Conservation (phyloP, 192 early-diverging fungal species). For the Umbelopsis ramanniana region DNA sequence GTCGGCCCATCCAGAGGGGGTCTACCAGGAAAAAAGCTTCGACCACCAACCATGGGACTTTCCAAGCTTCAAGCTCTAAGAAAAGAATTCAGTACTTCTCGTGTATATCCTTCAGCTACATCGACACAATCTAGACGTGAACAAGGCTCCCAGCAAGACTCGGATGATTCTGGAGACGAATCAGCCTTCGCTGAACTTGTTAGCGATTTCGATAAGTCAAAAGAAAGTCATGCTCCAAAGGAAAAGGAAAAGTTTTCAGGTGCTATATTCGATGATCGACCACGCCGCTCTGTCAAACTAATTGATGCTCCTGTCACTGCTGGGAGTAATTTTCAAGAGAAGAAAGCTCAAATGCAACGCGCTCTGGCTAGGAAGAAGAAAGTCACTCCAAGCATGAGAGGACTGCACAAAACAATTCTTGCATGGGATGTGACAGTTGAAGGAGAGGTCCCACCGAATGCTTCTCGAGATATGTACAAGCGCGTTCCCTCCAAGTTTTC, state of each 20-base stretch:
- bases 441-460: constrained; percentile 61
- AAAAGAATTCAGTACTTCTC: constrained; percentile 20
- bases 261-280: constrained; percentile 33
- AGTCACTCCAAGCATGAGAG: constrained; percentile 55
- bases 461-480: constrained; percentile 28
- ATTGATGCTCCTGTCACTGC: constrained; percentile 40
- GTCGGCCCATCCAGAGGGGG: not conserved
- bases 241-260: constrained; percentile 31
- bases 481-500: constrained; percentile 67
- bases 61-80: constrained; percentile 29
- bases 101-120: not conserved
- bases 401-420: constrained; percentile 62
- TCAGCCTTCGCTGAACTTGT: constrained; percentile 16
- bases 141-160: not conserved
- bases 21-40: constrained; percentile 26
- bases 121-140: not conserved
- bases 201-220: constrained; percentile 35
- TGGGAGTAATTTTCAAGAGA: constrained; percentile 21
- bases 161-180: constrained; percentile 12
- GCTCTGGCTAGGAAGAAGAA: constrained; percentile 41
- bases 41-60: constrained; percentile 39
- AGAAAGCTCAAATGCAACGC: constrained; percentile 20
- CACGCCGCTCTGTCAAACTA: constrained; percentile 49
- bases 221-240: constrained; percentile 27
- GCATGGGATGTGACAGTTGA: constrained; percentile 59